Percentiles rank a stretch among this genome's conserved stretches.
Conservation (phyloP, 139 green algal species). For the Auxenochlorella protothecoides region DNA sequence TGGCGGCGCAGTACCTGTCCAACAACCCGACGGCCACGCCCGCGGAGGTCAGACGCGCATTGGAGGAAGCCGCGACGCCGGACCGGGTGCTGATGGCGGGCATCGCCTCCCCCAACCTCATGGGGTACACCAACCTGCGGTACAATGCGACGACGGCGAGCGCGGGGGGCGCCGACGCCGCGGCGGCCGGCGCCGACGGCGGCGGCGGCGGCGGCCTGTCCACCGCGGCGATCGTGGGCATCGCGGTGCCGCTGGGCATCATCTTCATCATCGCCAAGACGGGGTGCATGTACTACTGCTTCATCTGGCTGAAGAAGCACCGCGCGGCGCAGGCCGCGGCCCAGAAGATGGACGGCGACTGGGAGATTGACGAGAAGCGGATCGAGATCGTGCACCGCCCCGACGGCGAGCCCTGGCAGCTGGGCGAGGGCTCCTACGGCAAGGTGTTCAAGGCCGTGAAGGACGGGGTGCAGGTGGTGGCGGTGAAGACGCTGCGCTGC, state of each 20-base stretch:
- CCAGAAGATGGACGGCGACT: background rate
- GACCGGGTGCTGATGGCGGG: background rate
- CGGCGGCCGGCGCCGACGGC: too few species aligned
- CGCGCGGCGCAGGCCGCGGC: too few species aligned
- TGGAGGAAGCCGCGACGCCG: background rate
- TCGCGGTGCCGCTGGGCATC: too few species aligned
- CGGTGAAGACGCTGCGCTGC: slow-evolving; percentile 11
- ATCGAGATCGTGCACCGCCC: background rate
- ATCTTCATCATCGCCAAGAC: too few species aligned
- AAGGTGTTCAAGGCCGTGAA: slow-evolving; percentile 8
- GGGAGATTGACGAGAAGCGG: slow-evolving; percentile 1
- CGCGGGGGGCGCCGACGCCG: too few species aligned
- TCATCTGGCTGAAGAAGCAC: background rate
- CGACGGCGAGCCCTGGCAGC: background rate
- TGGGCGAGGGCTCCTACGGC: slow-evolving; percentile 1
- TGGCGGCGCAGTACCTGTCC: slow-evolving; percentile 1
- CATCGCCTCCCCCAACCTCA: background rate
- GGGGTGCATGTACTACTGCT: background rate
- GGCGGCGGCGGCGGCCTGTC: too few species aligned
- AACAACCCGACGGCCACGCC: background rate
- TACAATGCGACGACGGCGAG: too few species aligned
- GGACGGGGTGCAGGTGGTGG: slow-evolving; percentile 16
- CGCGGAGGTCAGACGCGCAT: background rate
- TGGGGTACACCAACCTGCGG: background rate
- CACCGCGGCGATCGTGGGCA: too few species aligned